phyloP scores from a whole-genome alignment of 139 green algal genomes.

The Mesostigma viride region DNA sequence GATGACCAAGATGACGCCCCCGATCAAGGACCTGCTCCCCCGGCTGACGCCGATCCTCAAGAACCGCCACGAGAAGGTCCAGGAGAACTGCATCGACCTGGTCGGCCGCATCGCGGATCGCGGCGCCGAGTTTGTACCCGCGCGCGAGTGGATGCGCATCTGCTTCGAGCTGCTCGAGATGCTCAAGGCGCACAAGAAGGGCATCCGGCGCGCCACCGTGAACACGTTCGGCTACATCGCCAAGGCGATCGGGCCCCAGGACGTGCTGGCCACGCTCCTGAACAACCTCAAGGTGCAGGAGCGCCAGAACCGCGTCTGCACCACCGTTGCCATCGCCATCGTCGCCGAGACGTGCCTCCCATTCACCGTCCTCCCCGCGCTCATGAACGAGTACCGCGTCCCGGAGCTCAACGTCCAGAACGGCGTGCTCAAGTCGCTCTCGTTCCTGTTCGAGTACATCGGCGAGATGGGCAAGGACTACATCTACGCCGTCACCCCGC shows the following conservation, averaged over 20 bases:
- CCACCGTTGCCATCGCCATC: conserved; percentile 97
- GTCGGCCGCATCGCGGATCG: conserved; percentile 94
- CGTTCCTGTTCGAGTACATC: conserved; percentile 99
- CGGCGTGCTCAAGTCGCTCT: conserved; percentile 93
- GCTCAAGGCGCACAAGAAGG: conserved; percentile 95
- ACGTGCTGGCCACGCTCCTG: conserved; percentile 95
- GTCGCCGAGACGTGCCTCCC: conserved; percentile 95
- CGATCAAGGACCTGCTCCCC: conserved; percentile 98
- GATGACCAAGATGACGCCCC: conserved; percentile 96
- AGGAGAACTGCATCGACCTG: conserved; percentile 96
- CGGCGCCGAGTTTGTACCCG: conserved; percentile 89
- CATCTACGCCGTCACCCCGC: conserved; percentile 88
- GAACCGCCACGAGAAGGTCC: conserved; percentile 82
- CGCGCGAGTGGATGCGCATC: conserved; percentile 99
- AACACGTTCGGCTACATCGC: conserved; percentile 99
- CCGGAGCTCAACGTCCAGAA: conserved; percentile 99
- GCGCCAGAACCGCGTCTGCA: conserved; percentile 96
- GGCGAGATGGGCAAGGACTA: conserved; percentile 97
- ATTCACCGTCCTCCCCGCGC: conserved; percentile 96
- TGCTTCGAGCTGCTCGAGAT: conserved; percentile 99
- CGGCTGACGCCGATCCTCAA: conserved; percentile 95
- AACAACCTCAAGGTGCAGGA: conserved; percentile 99
- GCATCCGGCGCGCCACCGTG: conserved; percentile 85
- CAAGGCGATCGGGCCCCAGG: conserved; percentile 90
- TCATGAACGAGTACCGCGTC: conserved; percentile 97